Conservation (phyloP, 345 rosid species). For the Sisymbrium irio region DNA sequence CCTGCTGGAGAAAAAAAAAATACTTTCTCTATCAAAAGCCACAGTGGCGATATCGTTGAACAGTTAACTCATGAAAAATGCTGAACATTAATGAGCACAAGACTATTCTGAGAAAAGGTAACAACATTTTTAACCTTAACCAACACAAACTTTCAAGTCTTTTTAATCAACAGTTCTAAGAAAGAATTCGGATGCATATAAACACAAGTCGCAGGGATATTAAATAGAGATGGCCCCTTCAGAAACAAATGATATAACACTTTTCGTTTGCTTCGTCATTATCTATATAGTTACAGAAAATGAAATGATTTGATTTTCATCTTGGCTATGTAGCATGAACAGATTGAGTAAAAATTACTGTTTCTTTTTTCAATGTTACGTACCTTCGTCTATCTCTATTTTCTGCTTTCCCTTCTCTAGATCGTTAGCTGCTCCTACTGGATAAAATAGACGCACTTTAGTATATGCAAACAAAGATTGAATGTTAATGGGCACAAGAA, state of each 20-base stretch:
- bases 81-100: neutral
- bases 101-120: neutral
- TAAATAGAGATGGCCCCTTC: neutral
- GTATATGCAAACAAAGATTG: neutral
- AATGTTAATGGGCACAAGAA: neutral
- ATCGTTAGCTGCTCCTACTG: neutral
- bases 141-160: neutral
- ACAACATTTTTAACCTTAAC: neutral
- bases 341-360: neutral
- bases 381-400: conserved; percentile 25
- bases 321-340: neutral
- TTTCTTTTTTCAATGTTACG: neutral
- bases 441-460: neutral
- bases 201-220: neutral
- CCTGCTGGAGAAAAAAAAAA: conserved; percentile 13
- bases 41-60: neutral
- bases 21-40: neutral
- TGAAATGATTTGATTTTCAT: neutral
- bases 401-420: conserved; percentile 31
- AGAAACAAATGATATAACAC: neutral
- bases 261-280: neutral
- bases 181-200: neutral
- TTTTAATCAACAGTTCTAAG: neutral
- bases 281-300: neutral
- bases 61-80: neutral